These are phyloP conservation scores for Botrytis squamosa DNA, from an alignment of 2,329 filamentous ascomycete genomes.

Conservation along the genomic window DNA sequence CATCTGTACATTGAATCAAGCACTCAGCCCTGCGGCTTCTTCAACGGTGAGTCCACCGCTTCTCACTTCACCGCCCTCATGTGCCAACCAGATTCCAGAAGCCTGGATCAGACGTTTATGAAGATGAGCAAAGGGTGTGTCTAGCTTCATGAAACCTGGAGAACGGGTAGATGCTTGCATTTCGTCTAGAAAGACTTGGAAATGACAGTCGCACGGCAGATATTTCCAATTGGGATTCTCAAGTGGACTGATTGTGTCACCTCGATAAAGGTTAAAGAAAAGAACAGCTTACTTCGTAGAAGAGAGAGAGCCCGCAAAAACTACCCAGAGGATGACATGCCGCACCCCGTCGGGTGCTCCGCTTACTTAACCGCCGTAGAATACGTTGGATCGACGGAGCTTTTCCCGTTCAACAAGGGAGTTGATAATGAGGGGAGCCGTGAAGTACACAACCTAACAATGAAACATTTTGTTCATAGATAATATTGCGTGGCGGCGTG, in stretches of 20 bases:
- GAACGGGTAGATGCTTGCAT: constrained; percentile 19
- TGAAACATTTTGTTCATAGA: constrained; percentile 20
- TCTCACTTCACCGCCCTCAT: constrained; percentile 30
- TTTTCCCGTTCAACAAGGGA: constrained; percentile 9
- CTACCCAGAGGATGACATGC: background rate
- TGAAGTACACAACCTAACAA: constrained; percentile 24
- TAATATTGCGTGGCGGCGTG: constrained; percentile 35
- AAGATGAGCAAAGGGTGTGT: constrained; percentile 9
- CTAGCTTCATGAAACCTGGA: constrained; percentile 12
- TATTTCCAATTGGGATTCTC: background rate
- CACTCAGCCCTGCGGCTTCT: constrained; percentile 36
- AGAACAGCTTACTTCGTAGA: constrained; percentile 3
- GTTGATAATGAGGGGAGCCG: background rate
- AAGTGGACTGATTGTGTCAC: constrained; percentile 10
- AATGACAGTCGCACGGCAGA: constrained; percentile 11
- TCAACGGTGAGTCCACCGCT: constrained; percentile 28
- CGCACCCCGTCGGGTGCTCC: constrained; percentile 27
- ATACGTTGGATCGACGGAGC: constrained; percentile 7
- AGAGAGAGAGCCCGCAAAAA: background rate
- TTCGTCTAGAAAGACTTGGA: constrained; percentile 17
- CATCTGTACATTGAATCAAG: constrained; percentile 22
- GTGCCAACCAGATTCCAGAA: constrained; percentile 29
- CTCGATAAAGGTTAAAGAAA: constrained; percentile 10
- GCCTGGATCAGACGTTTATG: constrained; percentile 22
- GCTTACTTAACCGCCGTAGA: constrained; percentile 13